Base-by-base conservation (phyloP, 805 yeast species). In the Trichomonascus vanleenenianus region DNA sequence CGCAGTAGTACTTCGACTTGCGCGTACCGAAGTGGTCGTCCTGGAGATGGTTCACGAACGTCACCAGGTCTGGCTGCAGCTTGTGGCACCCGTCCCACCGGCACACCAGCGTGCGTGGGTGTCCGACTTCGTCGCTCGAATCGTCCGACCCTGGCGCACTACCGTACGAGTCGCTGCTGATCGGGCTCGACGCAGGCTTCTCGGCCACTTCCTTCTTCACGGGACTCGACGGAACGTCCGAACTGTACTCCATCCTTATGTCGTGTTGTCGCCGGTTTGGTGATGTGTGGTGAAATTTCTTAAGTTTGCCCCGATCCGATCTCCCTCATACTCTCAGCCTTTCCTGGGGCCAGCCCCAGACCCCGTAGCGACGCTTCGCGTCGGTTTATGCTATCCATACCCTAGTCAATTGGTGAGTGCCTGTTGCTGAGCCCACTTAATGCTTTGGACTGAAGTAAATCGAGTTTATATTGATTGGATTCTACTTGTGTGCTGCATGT, bases 1-100 rank as follows among this genome's bases (percentile, higher is more conserved):
- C 74, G 52, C 88, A 82, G 5, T 70, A 58, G 51, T 76, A 75
- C 42, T 73, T 66, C 15, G 59, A 47, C 44, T 58, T 50, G 30
- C 65, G 49, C 12, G 51, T 53, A 11, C 63, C 64, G 11, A 70
- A 61, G 47, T 72, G 77, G 14, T 57, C 67, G n/a, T 57, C 57
- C 30, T 59, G 61, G 15, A 72, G 58, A 50, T 72, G 77, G 3
- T 57, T 51, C 9, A 68, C 74, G 19, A 72, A 54, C n/a, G 61
- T 62, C 46, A 67, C 69, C 44, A 69, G 47, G 43, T 62, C 64
- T 10, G 54, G 49, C 43, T 63, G 64, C 15, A 51, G 54, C 25
- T 34, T 36, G 16, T 52, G 44, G 49, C 76, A 72, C 4, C 53
- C 62, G 3, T 52, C 56, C 76, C 76, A 73, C 18, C 59, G 52